These are phyloP conservation scores for Tetrahymena elliotti DNA, from an alignment of 73 alveolate species.

Conservation along the genomic window DNA sequence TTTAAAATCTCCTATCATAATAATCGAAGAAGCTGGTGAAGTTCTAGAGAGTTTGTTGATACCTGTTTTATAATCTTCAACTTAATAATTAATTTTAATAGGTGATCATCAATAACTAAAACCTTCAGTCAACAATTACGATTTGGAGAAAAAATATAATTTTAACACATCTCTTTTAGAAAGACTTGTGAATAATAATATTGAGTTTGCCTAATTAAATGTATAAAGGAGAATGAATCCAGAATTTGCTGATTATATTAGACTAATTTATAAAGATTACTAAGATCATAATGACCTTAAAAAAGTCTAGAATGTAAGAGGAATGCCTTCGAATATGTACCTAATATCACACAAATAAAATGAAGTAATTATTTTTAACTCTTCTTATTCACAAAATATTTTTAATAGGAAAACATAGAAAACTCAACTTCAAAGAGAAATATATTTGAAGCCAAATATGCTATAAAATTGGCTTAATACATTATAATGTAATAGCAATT, in stretches of 20 bases:
- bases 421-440: constrained; percentile 54
- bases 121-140: constrained; percentile 59
- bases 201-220: constrained; percentile 42
- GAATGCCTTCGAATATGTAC: constrained; percentile 50
- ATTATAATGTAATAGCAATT: constrained; percentile 47
- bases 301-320: constrained; percentile 43
- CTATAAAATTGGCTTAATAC: constrained; percentile 57
- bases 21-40: constrained; percentile 92
- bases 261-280: constrained; percentile 55
- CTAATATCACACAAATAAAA: constrained; percentile 56
- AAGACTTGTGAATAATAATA: constrained; percentile 64
- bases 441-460: constrained; percentile 61
- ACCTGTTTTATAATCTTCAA: constrained; percentile 48
- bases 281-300: constrained; percentile 45
- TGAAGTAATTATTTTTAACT: constrained; percentile 46
- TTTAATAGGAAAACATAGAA: neutral
- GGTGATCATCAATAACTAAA: constrained; percentile 86
- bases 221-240: constrained; percentile 86
- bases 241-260: constrained; percentile 65
- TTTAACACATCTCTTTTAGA: constrained; percentile 75
- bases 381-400: neutral
- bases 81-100: constrained; percentile 67
- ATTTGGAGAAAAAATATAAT: constrained; percentile 52
- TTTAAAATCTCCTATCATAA: constrained; percentile 57
- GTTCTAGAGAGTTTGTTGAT: constrained; percentile 77